These are phyloP conservation scores for Cladosporium phlei DNA, from an alignment of 2,329 filamentous ascomycete species.

Conservation along the genomic window DNA sequence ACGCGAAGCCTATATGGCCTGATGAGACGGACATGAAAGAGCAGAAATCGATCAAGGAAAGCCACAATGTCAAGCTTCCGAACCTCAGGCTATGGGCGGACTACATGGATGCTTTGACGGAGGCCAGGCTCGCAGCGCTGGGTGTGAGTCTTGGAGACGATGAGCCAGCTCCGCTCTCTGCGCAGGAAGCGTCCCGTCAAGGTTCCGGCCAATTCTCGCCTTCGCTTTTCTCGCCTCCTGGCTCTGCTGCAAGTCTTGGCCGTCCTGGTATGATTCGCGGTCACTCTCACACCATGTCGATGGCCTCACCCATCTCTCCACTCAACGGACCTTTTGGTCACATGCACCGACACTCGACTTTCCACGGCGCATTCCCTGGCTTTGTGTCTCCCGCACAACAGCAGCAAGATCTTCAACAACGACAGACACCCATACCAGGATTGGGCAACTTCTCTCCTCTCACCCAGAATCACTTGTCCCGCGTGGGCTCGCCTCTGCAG, in stretches of 20 bases:
- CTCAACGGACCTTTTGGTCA: constrained; percentile 50
- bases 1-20: constrained; percentile 68
- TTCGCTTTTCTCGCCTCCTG: constrained; percentile 77
- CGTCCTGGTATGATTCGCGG: constrained; percentile 29
- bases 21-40: constrained; percentile 39
- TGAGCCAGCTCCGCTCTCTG: constrained; percentile 46
- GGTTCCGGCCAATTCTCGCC: constrained; percentile 70
- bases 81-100: constrained; percentile 69
- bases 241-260: constrained; percentile 66
- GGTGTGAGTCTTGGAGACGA: constrained; percentile 79
- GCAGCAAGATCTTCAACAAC: constrained; percentile 13
- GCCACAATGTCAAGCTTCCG: constrained; percentile 60
- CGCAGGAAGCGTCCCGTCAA: constrained; percentile 61
- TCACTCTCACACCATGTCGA: constrained; percentile 53
- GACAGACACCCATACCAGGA: constrained; percentile 14
- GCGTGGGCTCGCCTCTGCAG: constrained; percentile 43
- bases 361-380: constrained; percentile 29
- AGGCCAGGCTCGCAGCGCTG: constrained; percentile 86
- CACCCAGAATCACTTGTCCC: constrained; percentile 29
- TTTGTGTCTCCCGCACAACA: constrained; percentile 11
- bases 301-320: constrained; percentile 70
- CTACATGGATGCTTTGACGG: constrained; percentile 77
- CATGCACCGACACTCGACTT: constrained; percentile 69
- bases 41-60: constrained; percentile 53
- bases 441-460: constrained; percentile 18